Evolutionary conservation across 805 yeast species (phyloP).

Genomic region (Nematodospora valgi): DNA sequence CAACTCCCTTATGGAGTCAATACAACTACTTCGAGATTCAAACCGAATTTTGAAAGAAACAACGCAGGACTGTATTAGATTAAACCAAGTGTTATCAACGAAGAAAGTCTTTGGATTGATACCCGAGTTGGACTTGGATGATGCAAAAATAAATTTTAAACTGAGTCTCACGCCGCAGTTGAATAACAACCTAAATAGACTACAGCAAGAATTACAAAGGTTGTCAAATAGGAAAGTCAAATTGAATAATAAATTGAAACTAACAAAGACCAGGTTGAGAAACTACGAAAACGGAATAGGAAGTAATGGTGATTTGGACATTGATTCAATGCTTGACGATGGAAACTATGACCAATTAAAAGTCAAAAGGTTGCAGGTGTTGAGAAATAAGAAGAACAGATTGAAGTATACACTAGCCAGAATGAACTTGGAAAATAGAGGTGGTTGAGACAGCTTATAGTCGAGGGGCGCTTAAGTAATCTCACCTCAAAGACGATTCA

Average conservation of each 20-base stretch:
- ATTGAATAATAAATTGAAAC: slow-evolving; percentile 34
- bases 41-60: slow-evolving; percentile 29
- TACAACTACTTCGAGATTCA: slow-evolving; percentile 29
- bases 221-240: slow-evolving; percentile 29
- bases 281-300: neutral
- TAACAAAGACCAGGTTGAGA: slow-evolving; percentile 31
- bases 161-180: slow-evolving; percentile 43
- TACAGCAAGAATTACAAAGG: slow-evolving; percentile 30
- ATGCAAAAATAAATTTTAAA: slow-evolving; percentile 35
- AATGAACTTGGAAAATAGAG: too few relatives aligned
- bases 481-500: too few relatives aligned
- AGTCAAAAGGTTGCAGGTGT: slow-evolving; percentile 33
- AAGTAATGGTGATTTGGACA: neutral
- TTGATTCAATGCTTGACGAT: neutral
- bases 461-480: too few relatives aligned
- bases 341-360: slow-evolving; percentile 14
- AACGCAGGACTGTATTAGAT: slow-evolving; percentile 37
- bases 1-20: slow-evolving; percentile 30
- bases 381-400: slow-evolving; percentile 43
- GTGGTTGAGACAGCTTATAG: too few relatives aligned
- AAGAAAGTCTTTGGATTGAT: slow-evolving; percentile 48
- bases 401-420: too few relatives aligned
- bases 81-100: slow-evolving; percentile 40
- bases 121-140: slow-evolving; percentile 45
- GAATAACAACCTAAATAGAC: slow-evolving; percentile 21